Base-by-base conservation (phyloP, 2,329 filamentous ascomycete genomes). In the Fusarium hostae region DNA sequence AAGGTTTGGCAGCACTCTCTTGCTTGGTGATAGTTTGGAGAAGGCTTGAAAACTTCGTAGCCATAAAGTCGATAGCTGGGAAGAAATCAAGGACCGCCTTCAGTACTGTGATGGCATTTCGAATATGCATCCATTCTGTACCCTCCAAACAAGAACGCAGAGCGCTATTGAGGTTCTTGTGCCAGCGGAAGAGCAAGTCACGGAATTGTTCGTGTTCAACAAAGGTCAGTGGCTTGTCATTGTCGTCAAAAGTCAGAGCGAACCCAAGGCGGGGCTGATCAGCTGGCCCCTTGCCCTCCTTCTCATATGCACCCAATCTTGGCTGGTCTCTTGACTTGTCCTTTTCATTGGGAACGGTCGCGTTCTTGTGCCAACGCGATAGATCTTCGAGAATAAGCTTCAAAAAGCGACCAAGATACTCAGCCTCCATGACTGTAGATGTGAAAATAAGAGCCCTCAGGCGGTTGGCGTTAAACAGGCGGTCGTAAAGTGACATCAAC, bases 91-190 rank as follows among this genome's bases (percentile, higher is more conserved):
- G 88, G 51, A 97, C 87, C 15, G 89, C 88, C 79, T 96, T 97
- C 65, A 99, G 86, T 7, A 98, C 87, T 63, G 92, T 96, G 73
- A 98, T 97, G 47, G 94, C 94, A 79, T 99, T 99, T 60, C 95
- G 91, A 78, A 98, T 97, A 80, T 98, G 95, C 92, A 98, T 98
- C 88, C 96, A 99, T 81, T 98, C 95, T 35, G 89, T 90, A 32
- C 92, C 91, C 22, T 90, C 89, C 50, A 99, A 86, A 79, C 95
- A 98, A 40, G 88, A 88, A 79, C 94, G 95, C 59, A 99, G 84
- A 5, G 95, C 94, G 54, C 85, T 88, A 75, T 92, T 92, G 45
- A 99, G 84, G 70, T 92, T 90, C 75, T 92, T 90, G 81, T 99
- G 97, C 94, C 95, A 98, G 75, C 93, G 92, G 84, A 92, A 96